A percentile compares a stretch with the other conserved stretches of the same genome.
phyloP scores from a whole-genome alignment of 2,329 filamentous ascomycete genomes.

The Colletotrichum salicis region DNA sequence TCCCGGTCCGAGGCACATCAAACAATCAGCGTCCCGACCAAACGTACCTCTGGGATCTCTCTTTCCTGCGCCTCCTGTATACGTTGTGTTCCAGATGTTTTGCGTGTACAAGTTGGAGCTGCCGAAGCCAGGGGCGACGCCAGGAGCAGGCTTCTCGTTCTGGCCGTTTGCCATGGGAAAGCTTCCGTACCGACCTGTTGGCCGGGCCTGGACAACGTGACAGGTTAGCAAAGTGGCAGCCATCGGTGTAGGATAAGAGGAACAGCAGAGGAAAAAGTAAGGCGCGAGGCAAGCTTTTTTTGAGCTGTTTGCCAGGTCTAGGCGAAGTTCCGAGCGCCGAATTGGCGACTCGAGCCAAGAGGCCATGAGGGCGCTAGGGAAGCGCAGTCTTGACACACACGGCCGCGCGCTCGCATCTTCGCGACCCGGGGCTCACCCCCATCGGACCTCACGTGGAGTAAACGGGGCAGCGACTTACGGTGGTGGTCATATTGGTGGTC shows the following conservation, averaged over 20 bases:
- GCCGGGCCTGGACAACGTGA: slow-evolving; percentile 45
- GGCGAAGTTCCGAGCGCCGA: slow-evolving; percentile 35
- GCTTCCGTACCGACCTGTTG: slow-evolving; percentile 51
- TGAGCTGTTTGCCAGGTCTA: slow-evolving; percentile 30
- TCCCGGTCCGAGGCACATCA: slow-evolving; percentile 36
- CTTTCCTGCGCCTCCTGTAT: slow-evolving; percentile 52
- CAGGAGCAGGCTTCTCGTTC: slow-evolving; percentile 43
- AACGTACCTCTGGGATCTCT: slow-evolving; percentile 59
- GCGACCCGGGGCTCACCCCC: slow-evolving; percentile 24
- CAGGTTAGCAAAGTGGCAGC: slow-evolving; percentile 32
- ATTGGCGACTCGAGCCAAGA: slow-evolving; percentile 26
- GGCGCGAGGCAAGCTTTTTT: slow-evolving; percentile 31
- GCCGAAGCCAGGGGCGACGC: slow-evolving; percentile 50
- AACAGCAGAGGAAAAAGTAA: slow-evolving; percentile 30
- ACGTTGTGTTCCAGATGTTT: slow-evolving; percentile 53
- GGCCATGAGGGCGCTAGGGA: slow-evolving; percentile 42
- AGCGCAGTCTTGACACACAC: slow-evolving; percentile 50
- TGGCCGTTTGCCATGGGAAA: slow-evolving; percentile 47
- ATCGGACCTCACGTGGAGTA: slow-evolving; percentile 32
- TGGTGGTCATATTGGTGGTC: slow-evolving; percentile 46
- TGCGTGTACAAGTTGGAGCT: slow-evolving; percentile 49
- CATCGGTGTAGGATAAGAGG: slow-evolving; percentile 11
- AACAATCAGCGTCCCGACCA: not conserved
- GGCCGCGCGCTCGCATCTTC: slow-evolving; percentile 42
- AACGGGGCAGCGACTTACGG: slow-evolving; percentile 46